Conservation (phyloP, 257 asterid genomes). For the Scutellaria minor region DNA sequence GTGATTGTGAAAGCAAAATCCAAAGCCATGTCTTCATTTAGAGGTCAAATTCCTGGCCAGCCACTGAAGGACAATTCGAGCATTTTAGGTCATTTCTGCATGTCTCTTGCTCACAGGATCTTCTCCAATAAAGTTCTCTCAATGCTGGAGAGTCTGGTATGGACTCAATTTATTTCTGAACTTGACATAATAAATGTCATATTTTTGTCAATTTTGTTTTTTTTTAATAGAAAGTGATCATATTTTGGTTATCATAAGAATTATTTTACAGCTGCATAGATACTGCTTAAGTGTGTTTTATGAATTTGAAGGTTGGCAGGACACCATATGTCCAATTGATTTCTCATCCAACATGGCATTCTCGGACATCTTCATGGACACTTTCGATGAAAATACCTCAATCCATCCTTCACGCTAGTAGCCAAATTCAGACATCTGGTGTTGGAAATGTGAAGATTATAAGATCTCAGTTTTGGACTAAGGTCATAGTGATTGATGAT, state of each 20-base stretch:
- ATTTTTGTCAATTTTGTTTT: not conserved
- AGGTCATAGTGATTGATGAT: constrained; percentile 81
- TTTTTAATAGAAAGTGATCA: not conserved
- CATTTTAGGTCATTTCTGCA: constrained; percentile 86
- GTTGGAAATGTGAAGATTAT: constrained; percentile 45
- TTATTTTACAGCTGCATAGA: not conserved
- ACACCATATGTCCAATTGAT: constrained; percentile 74
- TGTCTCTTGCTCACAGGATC: constrained; percentile 93
- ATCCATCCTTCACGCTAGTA: constrained; percentile 70
- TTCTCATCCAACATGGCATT: constrained; percentile 94
- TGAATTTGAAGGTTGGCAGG: constrained; percentile 67
- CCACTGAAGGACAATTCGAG: constrained; percentile 64
- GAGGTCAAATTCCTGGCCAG: constrained; percentile 59
- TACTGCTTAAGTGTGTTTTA: constrained; percentile 25
- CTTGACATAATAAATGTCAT: constrained; percentile 8
- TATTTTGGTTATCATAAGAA: not conserved
- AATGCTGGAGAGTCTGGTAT: constrained; percentile 86
- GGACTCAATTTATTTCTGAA: constrained; percentile 31
- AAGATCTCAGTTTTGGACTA: constrained; percentile 80
- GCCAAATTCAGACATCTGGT: constrained; percentile 51
- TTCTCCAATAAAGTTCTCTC: constrained; percentile 84
- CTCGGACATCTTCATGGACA: constrained; percentile 94
- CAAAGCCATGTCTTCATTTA: constrained; percentile 50
- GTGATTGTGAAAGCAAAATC: constrained; percentile 81
- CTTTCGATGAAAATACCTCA: constrained; percentile 81